These are phyloP conservation scores for Oehlia diaphana DNA, from an alignment of 192 early-diverging fungal species.

Conservation along the genomic window DNA sequence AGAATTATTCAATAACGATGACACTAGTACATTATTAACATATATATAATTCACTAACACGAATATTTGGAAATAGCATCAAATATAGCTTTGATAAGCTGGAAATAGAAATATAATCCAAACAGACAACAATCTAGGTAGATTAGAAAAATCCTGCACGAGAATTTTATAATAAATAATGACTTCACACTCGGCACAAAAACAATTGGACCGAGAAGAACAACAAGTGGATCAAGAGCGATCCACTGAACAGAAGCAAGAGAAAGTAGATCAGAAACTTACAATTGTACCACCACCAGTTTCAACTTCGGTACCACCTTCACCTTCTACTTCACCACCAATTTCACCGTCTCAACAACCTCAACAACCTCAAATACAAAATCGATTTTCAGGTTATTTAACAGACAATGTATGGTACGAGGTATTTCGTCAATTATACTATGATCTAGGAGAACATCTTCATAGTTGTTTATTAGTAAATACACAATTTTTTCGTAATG, in stretches of 20 bases:
- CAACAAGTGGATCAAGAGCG: neutral
- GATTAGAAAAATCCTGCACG: neutral
- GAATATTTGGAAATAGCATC: too few species aligned
- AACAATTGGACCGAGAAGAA: neutral
- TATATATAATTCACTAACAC: too few species aligned
- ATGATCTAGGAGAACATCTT: conserved; percentile 1
- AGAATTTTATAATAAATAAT: neutral
- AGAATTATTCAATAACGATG: too few species aligned
- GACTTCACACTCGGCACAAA: neutral
- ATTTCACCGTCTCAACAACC: neutral
- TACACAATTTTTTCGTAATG: conserved; percentile 1
- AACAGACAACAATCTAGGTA: too few species aligned
- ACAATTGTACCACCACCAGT: neutral
- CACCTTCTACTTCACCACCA: neutral
- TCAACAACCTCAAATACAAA: neutral
- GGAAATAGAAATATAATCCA: too few species aligned
- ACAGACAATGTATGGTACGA: conserved; percentile 3
- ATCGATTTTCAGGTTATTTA: neutral
- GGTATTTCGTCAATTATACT: neutral
- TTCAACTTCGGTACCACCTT: neutral
- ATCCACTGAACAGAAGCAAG: neutral
- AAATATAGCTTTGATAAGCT: too few species aligned
- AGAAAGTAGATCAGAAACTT: neutral
- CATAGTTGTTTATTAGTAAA: conserved; percentile 5
- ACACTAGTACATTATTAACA: too few species aligned